These are phyloP conservation scores for Sarocladium strictum DNA, from an alignment of 2,329 filamentous ascomycete species.

Conservation along the genomic window DNA sequence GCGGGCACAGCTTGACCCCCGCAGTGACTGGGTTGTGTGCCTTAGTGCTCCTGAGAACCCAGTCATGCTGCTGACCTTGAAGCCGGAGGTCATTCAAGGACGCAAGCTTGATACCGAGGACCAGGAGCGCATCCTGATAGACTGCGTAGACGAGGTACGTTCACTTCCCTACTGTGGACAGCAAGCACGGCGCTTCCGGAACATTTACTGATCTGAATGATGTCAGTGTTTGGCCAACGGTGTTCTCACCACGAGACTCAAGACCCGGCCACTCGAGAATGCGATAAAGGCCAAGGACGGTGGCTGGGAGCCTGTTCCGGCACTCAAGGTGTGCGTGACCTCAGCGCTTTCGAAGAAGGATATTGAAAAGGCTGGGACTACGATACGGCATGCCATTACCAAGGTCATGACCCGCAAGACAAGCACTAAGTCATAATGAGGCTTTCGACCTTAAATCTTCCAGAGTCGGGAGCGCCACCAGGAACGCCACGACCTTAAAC, in stretches of 20 bases:
- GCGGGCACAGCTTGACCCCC: conserved; percentile 80
- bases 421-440: conserved; percentile 29
- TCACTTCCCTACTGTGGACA: neutral
- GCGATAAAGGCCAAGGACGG: conserved; percentile 63
- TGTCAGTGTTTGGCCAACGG: conserved; percentile 73
- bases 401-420: conserved; percentile 73
- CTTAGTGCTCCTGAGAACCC: conserved; percentile 81
- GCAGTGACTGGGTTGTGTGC: conserved; percentile 87
- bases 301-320: conserved; percentile 64
- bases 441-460: neutral
- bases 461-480: neutral
- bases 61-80: conserved; percentile 75
- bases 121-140: conserved; percentile 78
- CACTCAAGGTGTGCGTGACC: conserved; percentile 87
- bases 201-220: conserved; percentile 13
- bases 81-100: conserved; percentile 71
- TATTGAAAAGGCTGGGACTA: conserved; percentile 85
- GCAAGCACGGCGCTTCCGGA: neutral
- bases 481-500: neutral
- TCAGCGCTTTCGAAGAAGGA: conserved; percentile 88
- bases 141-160: conserved; percentile 91
- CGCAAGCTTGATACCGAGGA: conserved; percentile 65
- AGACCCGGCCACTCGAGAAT: conserved; percentile 63
- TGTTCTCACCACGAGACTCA: conserved; percentile 82
- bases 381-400: conserved; percentile 86